Evolutionary conservation across 2,329 filamentous ascomycete species (phyloP).

Genomic region (Annulohypoxylon truncatum): DNA sequence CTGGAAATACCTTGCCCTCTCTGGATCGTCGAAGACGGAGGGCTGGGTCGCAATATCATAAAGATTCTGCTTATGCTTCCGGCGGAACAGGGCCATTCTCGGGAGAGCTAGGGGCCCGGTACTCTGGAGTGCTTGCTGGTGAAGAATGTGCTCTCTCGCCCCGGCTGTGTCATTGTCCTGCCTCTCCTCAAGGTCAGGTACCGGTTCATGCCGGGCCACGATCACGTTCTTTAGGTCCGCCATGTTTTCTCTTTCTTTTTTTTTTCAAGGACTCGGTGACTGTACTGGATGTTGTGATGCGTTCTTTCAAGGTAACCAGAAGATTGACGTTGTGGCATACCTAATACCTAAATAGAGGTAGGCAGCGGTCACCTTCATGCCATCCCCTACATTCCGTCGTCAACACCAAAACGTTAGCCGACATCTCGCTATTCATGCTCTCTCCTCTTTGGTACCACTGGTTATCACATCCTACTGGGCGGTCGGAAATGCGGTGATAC

Average conservation of each 20-base stretch:
- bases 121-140: constrained; percentile 39
- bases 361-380: constrained; percentile 15
- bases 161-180: constrained; percentile 14
- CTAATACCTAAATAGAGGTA: background rate
- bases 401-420: constrained; percentile 19
- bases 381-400: background rate
- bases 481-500: constrained; percentile 1
- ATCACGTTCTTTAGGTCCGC: constrained; percentile 26
- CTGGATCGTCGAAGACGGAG: constrained; percentile 58
- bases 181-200: constrained; percentile 27
- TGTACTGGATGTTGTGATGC: background rate
- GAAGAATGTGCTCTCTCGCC: constrained; percentile 26
- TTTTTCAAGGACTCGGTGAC: no score
- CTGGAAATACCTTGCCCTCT: constrained; percentile 54
- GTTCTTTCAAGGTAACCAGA: background rate
- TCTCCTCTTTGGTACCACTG: constrained; percentile 24
- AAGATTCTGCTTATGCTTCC: constrained; percentile 32
- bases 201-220: constrained; percentile 27
- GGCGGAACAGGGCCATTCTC: constrained; percentile 42
- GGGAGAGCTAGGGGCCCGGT: constrained; percentile 42
- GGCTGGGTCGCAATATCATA: constrained; percentile 55
- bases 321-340: background rate
- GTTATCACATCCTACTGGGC: constrained; percentile 14
- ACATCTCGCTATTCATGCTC: constrained; percentile 26
- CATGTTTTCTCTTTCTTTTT: constrained; percentile 22